Evolutionary conservation across 192 early-diverging fungal genomes (phyloP), one percentile per base, ranked within the genome.

Genomic region (Rhizoclosmatium sp.): DNA sequence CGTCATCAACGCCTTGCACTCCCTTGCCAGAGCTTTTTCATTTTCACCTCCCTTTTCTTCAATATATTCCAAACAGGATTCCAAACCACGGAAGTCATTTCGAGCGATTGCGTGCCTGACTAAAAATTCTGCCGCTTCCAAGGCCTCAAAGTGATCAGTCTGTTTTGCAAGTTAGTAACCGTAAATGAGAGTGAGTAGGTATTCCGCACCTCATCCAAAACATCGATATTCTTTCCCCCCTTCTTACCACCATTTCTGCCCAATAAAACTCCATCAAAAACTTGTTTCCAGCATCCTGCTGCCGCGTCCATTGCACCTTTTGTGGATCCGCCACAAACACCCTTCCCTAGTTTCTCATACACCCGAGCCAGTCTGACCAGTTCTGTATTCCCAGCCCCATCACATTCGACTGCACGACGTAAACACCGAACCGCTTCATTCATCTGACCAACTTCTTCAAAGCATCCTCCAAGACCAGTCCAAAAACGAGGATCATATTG

Each of bases 401-500:
- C 70, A 16, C 16, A 47, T 9, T 84, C 62, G 14, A 96, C 81
- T 16, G 94, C 93, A 4, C 93, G 87, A 19, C 92, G 89, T 69
- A 92, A 94, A 84, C 93, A 94, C 48, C 89, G 88, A 46, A 94
- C 88, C 2, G 95, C 94, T 45, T 92, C 87, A 1, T 67, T 46
- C 23, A 86, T 80, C 51, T 88, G 83, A 14, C 80, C 60, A n/a
- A 87, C 54, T 4, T 80, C 80, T 76, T 95, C 92, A 76, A 93
- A 94, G 80, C 91, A 92, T 56, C 87, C 86, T 3, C 88, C 95
- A 78, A 97, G 85, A 2, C 91, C 90, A 56, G 82, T 86, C 96
- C 96, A 97, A 83, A 95, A 92, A n/a, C 94, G 89, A n/a, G 90
- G 89, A 84, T 97, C 95, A 75, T 93, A 87, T 1, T 93, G 94